Percentiles rank a stretch among this genome's conserved stretches.
Evolutionary conservation across 2,329 filamentous ascomycete species (phyloP).

Genomic region (Sporothrix inflata): DNA sequence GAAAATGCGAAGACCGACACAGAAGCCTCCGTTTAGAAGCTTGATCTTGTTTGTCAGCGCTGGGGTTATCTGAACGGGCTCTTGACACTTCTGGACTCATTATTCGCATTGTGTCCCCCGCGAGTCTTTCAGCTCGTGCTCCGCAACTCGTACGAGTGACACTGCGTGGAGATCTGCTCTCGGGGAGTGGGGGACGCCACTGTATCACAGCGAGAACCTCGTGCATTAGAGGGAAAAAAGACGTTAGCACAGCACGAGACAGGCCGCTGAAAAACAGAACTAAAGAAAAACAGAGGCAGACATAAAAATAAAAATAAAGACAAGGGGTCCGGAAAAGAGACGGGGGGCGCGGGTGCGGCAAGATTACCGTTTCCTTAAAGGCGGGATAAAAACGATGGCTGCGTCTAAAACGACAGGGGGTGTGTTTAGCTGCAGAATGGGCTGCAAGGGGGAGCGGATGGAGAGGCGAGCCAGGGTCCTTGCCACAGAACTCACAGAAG

Average conservation of each 20-base stretch:
- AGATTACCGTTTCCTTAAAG: constrained; percentile 20
- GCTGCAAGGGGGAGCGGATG: constrained; percentile 18
- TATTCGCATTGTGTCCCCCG: not conserved
- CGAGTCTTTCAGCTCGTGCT: constrained; percentile 6
- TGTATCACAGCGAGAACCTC: not conserved
- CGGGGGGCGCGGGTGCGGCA: constrained; percentile 26
- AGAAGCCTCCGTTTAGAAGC: not conserved
- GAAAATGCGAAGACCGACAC: not conserved
- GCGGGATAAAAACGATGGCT: constrained; percentile 21
- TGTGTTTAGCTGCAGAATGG: constrained; percentile 16
- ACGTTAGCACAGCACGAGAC: constrained; percentile 4
- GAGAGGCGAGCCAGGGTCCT: not conserved
- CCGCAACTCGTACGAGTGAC: not conserved
- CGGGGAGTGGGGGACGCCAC: constrained; percentile 2
- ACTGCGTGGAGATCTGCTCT: not conserved
- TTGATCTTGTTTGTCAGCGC: not conserved
- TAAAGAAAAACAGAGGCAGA: not conserved
- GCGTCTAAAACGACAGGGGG: constrained; percentile 27
- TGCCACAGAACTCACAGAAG: not conserved
- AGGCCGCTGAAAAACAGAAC: not conserved
- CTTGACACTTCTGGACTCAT: not conserved
- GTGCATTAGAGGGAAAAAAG: not conserved
- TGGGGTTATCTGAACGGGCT: not conserved
- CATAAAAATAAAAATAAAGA: not conserved
- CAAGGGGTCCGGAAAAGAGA: not conserved